Base-by-base conservation (phyloP, 257 asterid species). In the Nemophila menziesii region DNA sequence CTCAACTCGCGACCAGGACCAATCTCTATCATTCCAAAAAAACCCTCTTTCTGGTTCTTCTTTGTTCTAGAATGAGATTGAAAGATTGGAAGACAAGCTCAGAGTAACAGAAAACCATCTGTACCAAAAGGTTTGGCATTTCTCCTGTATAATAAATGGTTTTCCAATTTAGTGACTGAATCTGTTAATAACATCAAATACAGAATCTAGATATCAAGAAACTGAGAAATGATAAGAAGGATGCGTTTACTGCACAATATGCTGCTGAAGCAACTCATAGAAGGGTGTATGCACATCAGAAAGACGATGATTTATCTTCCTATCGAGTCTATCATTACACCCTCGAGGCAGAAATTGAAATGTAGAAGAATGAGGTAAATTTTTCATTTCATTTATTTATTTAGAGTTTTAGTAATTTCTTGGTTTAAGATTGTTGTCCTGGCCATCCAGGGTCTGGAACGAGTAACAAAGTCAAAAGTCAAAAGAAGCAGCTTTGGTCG, bases 261-360 rank as follows among this genome's bases (percentile, higher is more conserved):
- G 92, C 95, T 38, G 93, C 93, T 33, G 94, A 86, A 68, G 72
- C 83, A 13, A 69, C 97, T 44, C 93, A 82, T 29, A 62, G 97
- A 62, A 67, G 97, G 61, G 95, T 82, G 24, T 74, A 86, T 4
- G 78, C 80, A 45, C 52, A 67, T 58, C 85, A 82, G 41, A 82
- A 79, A 52, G 92, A 86, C 20, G 79, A 77, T 44, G 82, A 78
- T 42, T 46, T n/a, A 63, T 43, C 43, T 76, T 58, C 81, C 92
- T 21, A 57, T 82, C 26, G 93, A 82, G 57, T 57, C 75, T 5
- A 45, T 86, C 68, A 71, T 79, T 57, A 80, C 95, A 43, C 94
- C 97, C 79, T 86, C n/a, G 97, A 86, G 60, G 95, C 97, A 21
- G 79, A 86, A 39, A 78, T 86, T 27, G 80, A 77, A 74, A 77